Conservation (phyloP, 2,329 filamentous ascomycete species). For the Xylariaceae sp. region DNA sequence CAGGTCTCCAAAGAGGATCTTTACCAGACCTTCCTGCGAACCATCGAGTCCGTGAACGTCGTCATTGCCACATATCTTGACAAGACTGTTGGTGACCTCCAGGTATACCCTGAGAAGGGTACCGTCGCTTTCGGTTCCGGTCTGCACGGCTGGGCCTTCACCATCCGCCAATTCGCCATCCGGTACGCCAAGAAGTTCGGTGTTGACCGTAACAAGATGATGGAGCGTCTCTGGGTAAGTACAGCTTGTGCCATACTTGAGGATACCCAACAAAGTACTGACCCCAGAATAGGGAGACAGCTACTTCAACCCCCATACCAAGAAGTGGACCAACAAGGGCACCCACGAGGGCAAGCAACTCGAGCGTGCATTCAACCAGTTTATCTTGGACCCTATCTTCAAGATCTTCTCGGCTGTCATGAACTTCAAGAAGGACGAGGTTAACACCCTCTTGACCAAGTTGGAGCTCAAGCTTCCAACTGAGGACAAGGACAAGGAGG, state of each 20-base stretch:
- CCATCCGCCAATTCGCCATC: slow-evolving; percentile 92
- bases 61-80: slow-evolving; percentile 99
- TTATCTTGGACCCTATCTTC: slow-evolving; percentile 99
- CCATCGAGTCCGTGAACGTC: slow-evolving; percentile 99
- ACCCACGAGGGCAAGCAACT: slow-evolving; percentile 82
- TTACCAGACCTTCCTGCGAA: slow-evolving; percentile 99
- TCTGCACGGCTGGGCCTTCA: slow-evolving; percentile 99
- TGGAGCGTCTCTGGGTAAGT: slow-evolving; percentile 96
- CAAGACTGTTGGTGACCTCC: slow-evolving; percentile 93
- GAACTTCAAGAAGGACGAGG: slow-evolving; percentile 98
- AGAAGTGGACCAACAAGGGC: slow-evolving; percentile 96
- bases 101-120: slow-evolving; percentile 97
- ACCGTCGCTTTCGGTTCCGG: slow-evolving; percentile 99
- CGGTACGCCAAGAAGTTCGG: slow-evolving; percentile 99
- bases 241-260: not conserved
- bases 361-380: slow-evolving; percentile 99
- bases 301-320: slow-evolving; percentile 99
- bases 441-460: slow-evolving; percentile 80
- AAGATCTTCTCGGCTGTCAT: slow-evolving; percentile 95
- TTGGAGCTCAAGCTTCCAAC: slow-evolving; percentile 84
- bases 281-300: slow-evolving; percentile 68
- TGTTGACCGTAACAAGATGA: slow-evolving; percentile 99
- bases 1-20: slow-evolving; percentile 98
- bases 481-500: slow-evolving; percentile 91
- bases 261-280: slow-evolving; percentile 21